phyloP scores from a whole-genome alignment of 768 basidiomycete genomes.

The Russula virescens region DNA sequence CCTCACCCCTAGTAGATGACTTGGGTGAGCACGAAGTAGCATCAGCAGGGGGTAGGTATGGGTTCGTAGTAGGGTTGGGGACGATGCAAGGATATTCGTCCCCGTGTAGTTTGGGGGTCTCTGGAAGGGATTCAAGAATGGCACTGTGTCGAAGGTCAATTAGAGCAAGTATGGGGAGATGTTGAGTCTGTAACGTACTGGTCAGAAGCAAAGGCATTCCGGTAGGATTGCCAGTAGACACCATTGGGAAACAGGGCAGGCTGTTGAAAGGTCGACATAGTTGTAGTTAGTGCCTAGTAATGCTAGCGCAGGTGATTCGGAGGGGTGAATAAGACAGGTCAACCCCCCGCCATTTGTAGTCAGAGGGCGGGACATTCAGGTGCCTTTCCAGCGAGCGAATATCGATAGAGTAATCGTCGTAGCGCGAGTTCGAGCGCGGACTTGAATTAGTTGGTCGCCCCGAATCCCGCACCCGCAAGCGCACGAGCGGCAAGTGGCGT shows the following conservation, averaged over 20 bases:
- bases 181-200: neutral
- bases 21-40: neutral
- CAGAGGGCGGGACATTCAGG: neutral
- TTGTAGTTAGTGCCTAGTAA: too few species aligned
- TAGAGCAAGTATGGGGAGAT: too few species aligned
- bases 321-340: neutral
- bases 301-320: neutral
- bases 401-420: slow-evolving; percentile 1
- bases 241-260: neutral
- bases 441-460: too few species aligned
- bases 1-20: neutral
- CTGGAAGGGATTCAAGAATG: neutral
- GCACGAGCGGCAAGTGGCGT: neutral
- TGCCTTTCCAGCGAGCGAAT: slow-evolving; percentile 1
- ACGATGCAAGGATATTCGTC: neutral
- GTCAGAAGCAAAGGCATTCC: neutral
- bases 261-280: slow-evolving; percentile 3
- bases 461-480: too few species aligned
- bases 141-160: neutral
- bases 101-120: neutral
- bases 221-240: slow-evolving; percentile 3
- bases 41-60: neutral
- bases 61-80: neutral
- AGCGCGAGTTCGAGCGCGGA: neutral
- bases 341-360: slow-evolving; percentile 9